Evolutionary conservation across 805 yeast species (phyloP).

Genomic region (Pichia heedii): DNA sequence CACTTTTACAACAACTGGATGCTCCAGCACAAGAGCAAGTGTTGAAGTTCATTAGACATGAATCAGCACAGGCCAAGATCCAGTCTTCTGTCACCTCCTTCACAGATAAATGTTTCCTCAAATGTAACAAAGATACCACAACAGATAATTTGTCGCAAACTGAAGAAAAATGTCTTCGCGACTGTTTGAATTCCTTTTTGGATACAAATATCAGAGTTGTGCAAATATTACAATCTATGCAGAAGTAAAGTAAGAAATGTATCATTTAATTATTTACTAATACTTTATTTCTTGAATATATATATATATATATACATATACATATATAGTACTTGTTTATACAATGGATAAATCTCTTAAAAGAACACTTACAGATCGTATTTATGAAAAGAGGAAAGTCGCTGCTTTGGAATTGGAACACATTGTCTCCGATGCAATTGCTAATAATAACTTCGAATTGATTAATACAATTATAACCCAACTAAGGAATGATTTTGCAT

Average conservation of each 20-base stretch:
- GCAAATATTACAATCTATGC: slow-evolving; percentile 30
- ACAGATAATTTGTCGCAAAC: slow-evolving; percentile 35
- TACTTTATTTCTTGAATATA: background rate
- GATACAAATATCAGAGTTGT: slow-evolving; percentile 85
- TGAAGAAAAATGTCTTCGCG: slow-evolving; percentile 68
- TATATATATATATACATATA: background rate
- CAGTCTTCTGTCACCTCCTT: slow-evolving; percentile 80
- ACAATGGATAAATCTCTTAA: slow-evolving; percentile 39
- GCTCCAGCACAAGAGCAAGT: slow-evolving; percentile 68
- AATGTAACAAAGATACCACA: slow-evolving; percentile 46
- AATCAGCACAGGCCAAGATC: slow-evolving; percentile 78
- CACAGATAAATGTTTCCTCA: slow-evolving; percentile 86
- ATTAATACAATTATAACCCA: slow-evolving; percentile 62
- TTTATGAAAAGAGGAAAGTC: slow-evolving; percentile 68
- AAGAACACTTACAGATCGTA: slow-evolving; percentile 62
- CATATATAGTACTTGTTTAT: background rate
- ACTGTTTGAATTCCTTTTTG: slow-evolving; percentile 78
- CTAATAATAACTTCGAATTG: slow-evolving; percentile 44
- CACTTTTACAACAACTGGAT: slow-evolving; percentile 36
- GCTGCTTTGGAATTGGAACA: slow-evolving; percentile 76
- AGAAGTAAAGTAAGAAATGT: no score
- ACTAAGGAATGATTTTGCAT: slow-evolving; percentile 66
- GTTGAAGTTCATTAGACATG: slow-evolving; percentile 66
- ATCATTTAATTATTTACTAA: no score
- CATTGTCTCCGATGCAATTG: slow-evolving; percentile 59